A percentile compares a stretch with the other conserved stretches of the same genome.
Conservation (phyloP, 306 rosid species). For the Chamaecrista fasciculata region DNA sequence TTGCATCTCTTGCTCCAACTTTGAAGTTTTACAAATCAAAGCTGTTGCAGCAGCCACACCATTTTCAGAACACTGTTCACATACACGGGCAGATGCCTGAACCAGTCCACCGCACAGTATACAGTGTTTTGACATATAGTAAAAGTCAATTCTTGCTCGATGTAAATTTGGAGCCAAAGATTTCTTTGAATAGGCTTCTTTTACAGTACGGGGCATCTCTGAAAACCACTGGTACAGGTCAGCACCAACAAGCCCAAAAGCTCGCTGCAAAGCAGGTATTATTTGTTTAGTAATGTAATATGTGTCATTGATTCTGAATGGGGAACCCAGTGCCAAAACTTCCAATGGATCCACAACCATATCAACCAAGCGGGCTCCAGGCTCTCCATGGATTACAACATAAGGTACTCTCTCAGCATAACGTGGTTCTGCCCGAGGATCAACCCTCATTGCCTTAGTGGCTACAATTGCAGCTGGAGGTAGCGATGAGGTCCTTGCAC, state of each 20-base stretch:
- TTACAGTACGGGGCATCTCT: slow-evolving; percentile 82
- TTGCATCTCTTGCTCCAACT: slow-evolving; percentile 83
- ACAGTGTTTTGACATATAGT: slow-evolving; percentile 91
- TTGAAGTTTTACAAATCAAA: slow-evolving; percentile 65
- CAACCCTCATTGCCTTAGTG: slow-evolving; percentile 77
- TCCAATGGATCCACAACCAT: slow-evolving; percentile 93
- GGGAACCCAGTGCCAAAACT: slow-evolving; percentile 73
- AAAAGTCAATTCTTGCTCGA: slow-evolving; percentile 81
- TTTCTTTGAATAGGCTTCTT: slow-evolving; percentile 63
- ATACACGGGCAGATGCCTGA: slow-evolving; percentile 67
- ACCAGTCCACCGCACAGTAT: slow-evolving; percentile 78
- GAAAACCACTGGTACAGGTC: slow-evolving; percentile 78
- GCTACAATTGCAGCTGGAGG: slow-evolving; percentile 99
- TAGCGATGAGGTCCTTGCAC: slow-evolving; percentile 70
- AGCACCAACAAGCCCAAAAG: slow-evolving; percentile 81
- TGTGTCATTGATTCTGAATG: slow-evolving; percentile 70
- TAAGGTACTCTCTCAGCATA: slow-evolving; percentile 87
- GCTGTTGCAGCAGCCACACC: slow-evolving; percentile 64
- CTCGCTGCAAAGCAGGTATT: slow-evolving; percentile 89
- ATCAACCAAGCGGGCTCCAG: slow-evolving; percentile 86
- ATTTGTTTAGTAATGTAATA: slow-evolving; percentile 92
- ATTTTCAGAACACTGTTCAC: slow-evolving; percentile 61
- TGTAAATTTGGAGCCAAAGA: slow-evolving; percentile 47
- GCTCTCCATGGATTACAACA: slow-evolving; percentile 88
- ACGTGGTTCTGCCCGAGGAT: slow-evolving; percentile 94